These are phyloP conservation scores for Penicillium sp. DNA, from an alignment of 2,329 filamentous ascomycete genomes.

Conservation along the genomic window DNA sequence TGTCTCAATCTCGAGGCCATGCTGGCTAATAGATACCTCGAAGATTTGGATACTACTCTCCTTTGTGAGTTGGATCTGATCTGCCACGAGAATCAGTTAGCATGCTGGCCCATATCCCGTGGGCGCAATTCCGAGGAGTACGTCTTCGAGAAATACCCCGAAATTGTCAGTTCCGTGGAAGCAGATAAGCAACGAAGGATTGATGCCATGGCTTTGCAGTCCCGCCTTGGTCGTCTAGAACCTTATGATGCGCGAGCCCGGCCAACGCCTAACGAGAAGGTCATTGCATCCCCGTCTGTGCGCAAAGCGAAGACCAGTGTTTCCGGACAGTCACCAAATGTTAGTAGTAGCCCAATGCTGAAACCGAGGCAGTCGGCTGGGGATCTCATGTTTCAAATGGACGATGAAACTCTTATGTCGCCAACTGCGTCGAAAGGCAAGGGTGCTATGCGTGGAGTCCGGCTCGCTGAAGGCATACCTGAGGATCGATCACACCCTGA, in stretches of 20 bases:
- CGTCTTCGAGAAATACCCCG: slow-evolving; percentile 46
- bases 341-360: slow-evolving; percentile 63
- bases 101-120: slow-evolving; percentile 71
- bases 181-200: slow-evolving; percentile 60
- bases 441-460: slow-evolving; percentile 21
- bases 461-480: slow-evolving; percentile 12
- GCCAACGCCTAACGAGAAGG: slow-evolving; percentile 65
- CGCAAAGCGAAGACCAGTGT: slow-evolving; percentile 42
- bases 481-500: slow-evolving; percentile 24
- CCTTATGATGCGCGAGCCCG: slow-evolving; percentile 61
- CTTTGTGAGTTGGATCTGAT: slow-evolving; percentile 74
- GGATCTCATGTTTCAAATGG: slow-evolving; percentile 93
- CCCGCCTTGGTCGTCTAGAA: slow-evolving; percentile 63
- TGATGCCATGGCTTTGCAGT: slow-evolving; percentile 71
- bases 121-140: slow-evolving; percentile 67
- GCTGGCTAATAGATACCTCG: slow-evolving; percentile 82
- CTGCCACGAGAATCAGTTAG: slow-evolving; percentile 78
- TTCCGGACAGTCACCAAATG: slow-evolving; percentile 42
- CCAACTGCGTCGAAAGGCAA: slow-evolving; percentile 33
- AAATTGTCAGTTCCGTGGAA: slow-evolving; percentile 41
- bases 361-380: slow-evolving; percentile 65
- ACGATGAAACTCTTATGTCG: slow-evolving; percentile 61
- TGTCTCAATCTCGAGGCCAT: slow-evolving; percentile 88
- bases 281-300: slow-evolving; percentile 47
- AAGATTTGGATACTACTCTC: slow-evolving; percentile 82